These are phyloP conservation scores for Papiliotrema flavescens DNA, from an alignment of 1,284 basidiomycete species.

Conservation along the genomic window DNA sequence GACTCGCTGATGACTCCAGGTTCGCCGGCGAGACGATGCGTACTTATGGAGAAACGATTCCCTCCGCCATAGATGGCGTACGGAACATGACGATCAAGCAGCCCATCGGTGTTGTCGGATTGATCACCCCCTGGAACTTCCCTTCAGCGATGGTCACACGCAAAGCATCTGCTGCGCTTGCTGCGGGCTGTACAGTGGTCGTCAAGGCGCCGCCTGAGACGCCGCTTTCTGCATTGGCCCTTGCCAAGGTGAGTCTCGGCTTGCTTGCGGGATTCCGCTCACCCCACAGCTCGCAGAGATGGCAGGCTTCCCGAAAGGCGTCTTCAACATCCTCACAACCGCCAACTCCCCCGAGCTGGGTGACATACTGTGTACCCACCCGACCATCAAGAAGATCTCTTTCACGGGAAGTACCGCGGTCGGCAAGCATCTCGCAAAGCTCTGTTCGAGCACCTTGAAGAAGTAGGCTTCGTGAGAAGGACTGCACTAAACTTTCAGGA, in stretches of 20 bases:
- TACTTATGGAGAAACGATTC: constrained; percentile 67
- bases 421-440: constrained; percentile 77
- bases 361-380: background rate
- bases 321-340: constrained; percentile 79
- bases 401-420: constrained; percentile 88
- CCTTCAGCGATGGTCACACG: constrained; percentile 17
- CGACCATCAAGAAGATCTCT: constrained; percentile 62
- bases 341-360: background rate
- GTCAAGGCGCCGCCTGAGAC: constrained; percentile 92
- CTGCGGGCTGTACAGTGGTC: constrained; percentile 87
- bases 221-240: constrained; percentile 80
- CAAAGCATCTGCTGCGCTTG: constrained; percentile 55
- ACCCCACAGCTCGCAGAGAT: constrained; percentile 61
- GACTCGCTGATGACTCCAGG: background rate
- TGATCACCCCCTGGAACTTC: constrained; percentile 45
- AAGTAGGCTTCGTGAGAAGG: constrained; percentile 52
- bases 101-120: constrained; percentile 36
- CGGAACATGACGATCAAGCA: constrained; percentile 79
- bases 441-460: constrained; percentile 85
- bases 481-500: background rate
- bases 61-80: constrained; percentile 63
- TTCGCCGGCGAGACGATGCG: constrained; percentile 75
- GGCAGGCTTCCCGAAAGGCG: constrained; percentile 85
- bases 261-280: background rate
- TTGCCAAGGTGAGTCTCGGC: constrained; percentile 3